A percentile compares a stretch with the other conserved stretches of the same genome.
Conservation (phyloP, 2,329 filamentous ascomycete species). For the Ophiostoma sp. region DNA sequence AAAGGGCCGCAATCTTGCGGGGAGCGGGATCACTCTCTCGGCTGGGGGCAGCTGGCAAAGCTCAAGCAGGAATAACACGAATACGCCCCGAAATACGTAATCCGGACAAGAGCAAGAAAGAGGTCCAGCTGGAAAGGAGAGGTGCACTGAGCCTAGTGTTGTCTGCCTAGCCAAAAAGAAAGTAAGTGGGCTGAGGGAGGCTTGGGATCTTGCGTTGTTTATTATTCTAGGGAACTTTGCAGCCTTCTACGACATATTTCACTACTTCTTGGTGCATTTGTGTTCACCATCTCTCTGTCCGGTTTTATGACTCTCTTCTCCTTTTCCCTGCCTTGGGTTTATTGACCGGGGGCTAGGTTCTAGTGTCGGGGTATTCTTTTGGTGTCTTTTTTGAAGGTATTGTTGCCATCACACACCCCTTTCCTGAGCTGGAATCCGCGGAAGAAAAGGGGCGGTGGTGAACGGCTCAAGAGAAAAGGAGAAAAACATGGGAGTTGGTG, state of each 20-base stretch:
- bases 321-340: constrained; percentile 1
- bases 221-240: not conserved
- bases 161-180: not conserved
- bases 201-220: not conserved
- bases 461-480: not conserved
- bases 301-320: constrained; percentile 2
- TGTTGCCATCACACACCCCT: not conserved
- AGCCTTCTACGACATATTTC: not conserved
- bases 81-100: not conserved
- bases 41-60: not conserved
- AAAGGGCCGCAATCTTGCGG: constrained; percentile 18
- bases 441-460: not conserved
- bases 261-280: not conserved
- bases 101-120: not conserved
- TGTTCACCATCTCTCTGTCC: not conserved
- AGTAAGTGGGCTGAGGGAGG: not conserved
- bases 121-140: constrained; percentile 5
- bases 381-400: not conserved
- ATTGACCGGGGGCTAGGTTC: not conserved
- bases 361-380: not conserved
- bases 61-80: not conserved
- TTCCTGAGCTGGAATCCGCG: not conserved
- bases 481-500: not conserved
- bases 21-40: not conserved
- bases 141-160: not conserved